Evolutionary conservation across 2,329 filamentous ascomycete species (phyloP).

Genomic region (Fusarium avenaceum): DNA sequence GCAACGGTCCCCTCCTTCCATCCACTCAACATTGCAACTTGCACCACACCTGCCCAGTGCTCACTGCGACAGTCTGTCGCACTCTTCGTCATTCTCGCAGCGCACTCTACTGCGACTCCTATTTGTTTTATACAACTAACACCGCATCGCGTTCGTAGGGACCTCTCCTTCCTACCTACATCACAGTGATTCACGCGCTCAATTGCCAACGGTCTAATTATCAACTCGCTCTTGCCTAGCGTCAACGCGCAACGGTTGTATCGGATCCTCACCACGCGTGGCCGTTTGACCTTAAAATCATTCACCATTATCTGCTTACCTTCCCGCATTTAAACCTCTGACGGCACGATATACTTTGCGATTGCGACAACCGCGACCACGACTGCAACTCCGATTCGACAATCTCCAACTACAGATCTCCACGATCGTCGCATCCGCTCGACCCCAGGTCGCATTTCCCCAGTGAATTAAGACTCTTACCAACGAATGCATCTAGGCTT

Average conservation of each 20-base stretch:
- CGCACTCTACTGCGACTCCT: conserved; percentile 25
- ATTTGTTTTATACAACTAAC: conserved; percentile 14
- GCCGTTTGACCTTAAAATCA: background rate
- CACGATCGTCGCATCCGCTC: conserved; percentile 44
- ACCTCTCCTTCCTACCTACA: conserved; percentile 5
- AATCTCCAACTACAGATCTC: conserved; percentile 32
- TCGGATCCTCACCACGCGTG: conserved; percentile 2
- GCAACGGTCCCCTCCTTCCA: conserved; percentile 35
- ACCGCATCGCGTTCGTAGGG: conserved; percentile 26
- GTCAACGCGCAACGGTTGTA: conserved; percentile 17
- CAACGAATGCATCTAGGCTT: conserved; percentile 48
- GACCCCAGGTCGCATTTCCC: conserved; percentile 30
- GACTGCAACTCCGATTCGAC: conserved; percentile 27
- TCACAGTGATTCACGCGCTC: conserved; percentile 2
- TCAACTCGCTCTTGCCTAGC: conserved; percentile 1
- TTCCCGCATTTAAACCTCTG: background rate
- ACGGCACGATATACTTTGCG: conserved; percentile 1
- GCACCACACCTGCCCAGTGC: conserved; percentile 40
- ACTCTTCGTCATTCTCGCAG: conserved; percentile 37
- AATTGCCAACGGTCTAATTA: conserved; percentile 14
- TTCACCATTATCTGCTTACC: conserved; percentile 2
- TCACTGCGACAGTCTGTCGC: conserved; percentile 44
- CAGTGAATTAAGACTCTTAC: conserved; percentile 41
- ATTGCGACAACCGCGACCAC: conserved; percentile 32
- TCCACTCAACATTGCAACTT: conserved; percentile 44